Base-by-base conservation (phyloP, 2,329 filamentous ascomycete genomes). In the Pseudocercospora fijiensis region DNA sequence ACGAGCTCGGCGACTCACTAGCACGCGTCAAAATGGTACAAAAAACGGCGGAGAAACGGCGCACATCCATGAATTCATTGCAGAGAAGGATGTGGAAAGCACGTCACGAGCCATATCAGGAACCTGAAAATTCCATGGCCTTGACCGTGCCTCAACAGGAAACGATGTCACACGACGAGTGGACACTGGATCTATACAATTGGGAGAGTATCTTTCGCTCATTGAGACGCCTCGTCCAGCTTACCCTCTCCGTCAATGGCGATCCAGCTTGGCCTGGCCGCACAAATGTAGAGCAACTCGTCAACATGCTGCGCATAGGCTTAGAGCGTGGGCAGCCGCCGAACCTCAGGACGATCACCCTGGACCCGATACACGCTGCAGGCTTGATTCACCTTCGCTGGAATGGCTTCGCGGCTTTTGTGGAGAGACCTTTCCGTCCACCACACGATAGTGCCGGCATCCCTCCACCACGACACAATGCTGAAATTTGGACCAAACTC, bases 311-410 rank as follows among this genome's bases (percentile, higher is more conserved):
- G 3, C 74, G 74, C 24, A 59, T 66, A 10, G 67, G 70, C 3
- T 59, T 77, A 33, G 74, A 77, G 43, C 59, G 58, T 20, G 47
- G 61, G 4, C 60, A 60, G 4, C 60, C 71, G 9, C 59, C 60
- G 6, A 52, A 68, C 6, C 62, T 76, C 2, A 65, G 63, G 22
- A 64, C 63, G 3, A 30, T 77, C 1, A 63, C 59, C 3, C 27
- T 76, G 11, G 26, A 56, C 9, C 73, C 75, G 0, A 62, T 75
- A 16, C 72, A 75, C 53, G 69, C 70, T 8, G 72, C 73, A 58
- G 73, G 74, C 47, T 71, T 77, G 43, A 28, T 76, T 10, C 73
- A 74, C 53, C 65, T 76, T 20, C 73, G 75, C 37, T 76, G 75
- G 74, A 58, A 65, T 9, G 67, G 71, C 26, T 68, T 73, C 28